phyloP scores from a whole-genome alignment of 148 eudicot species.

The Fallopia convolvulus region DNA sequence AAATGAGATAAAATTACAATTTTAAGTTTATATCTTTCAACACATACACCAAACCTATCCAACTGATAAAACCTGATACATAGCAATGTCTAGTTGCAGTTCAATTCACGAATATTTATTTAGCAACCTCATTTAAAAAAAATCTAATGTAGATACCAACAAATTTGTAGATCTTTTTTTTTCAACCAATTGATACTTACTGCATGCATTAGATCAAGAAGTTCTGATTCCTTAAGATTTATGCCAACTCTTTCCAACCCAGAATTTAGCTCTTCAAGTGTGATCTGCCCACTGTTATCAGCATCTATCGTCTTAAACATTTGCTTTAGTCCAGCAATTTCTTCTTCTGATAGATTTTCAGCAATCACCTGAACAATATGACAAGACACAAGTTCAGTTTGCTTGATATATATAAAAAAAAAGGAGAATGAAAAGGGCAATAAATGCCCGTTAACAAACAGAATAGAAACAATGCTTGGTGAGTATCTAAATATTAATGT shows the following conservation, averaged over 20 bases:
- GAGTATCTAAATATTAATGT: neutral
- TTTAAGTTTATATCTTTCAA: too few relatives aligned
- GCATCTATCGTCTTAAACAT: constrained; percentile 78
- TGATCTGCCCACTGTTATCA: constrained; percentile 67
- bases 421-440: neutral
- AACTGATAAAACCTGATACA: too few relatives aligned
- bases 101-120: neutral
- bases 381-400: neutral
- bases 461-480: neutral
- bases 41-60: too few relatives aligned
- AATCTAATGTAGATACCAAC: neutral
- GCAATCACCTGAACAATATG: constrained; percentile 55
- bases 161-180: neutral
- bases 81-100: neutral
- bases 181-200: constrained; percentile 28
- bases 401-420: neutral
- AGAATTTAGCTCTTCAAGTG: constrained; percentile 60
- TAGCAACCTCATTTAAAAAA: neutral
- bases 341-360: constrained; percentile 68
- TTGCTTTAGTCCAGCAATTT: constrained; percentile 68
- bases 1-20: too few relatives aligned
- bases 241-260: constrained; percentile 73
- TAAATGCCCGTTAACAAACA: neutral
- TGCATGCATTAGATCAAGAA: constrained; percentile 52
- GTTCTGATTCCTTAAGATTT: constrained; percentile 61